Conservation (phyloP, 1,284 basidiomycete species). For the Dichomitus squalens region DNA sequence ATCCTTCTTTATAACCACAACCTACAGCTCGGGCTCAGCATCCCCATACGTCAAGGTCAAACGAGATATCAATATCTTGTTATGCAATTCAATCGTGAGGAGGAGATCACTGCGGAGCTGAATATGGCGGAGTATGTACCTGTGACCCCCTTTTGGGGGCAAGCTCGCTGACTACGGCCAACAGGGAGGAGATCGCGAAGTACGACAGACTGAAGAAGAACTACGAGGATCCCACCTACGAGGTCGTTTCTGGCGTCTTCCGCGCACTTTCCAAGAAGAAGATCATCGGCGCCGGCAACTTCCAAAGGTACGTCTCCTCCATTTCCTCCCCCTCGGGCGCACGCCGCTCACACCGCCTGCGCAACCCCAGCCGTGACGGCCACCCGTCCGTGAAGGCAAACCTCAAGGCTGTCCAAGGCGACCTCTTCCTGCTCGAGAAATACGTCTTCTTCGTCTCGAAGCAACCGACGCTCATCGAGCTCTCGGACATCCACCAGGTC, state of each 20-base stretch:
- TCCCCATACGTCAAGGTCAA: slow-evolving; percentile 96
- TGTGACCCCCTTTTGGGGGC: neutral
- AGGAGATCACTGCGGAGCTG: slow-evolving; percentile 95
- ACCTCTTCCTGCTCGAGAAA: slow-evolving; percentile 98
- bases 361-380: slow-evolving; percentile 60
- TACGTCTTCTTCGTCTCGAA: slow-evolving; percentile 98
- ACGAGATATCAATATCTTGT: slow-evolving; percentile 98
- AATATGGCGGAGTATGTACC: slow-evolving; percentile 85
- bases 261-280: slow-evolving; percentile 91
- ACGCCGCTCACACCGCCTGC: neutral
- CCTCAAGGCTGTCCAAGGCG: slow-evolving; percentile 95
- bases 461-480: slow-evolving; percentile 90
- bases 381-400: slow-evolving; percentile 93
- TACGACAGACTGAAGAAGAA: slow-evolving; percentile 88
- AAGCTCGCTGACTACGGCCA: neutral
- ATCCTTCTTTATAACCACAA: neutral
- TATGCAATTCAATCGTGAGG: slow-evolving; percentile 96
- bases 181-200: slow-evolving; percentile 70
- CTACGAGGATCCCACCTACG: slow-evolving; percentile 93
- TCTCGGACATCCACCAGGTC: slow-evolving; percentile 89
- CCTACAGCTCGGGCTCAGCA: slow-evolving; percentile 80
- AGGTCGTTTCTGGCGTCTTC: slow-evolving; percentile 95
- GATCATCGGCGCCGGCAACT: slow-evolving; percentile 83
- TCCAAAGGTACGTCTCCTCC: slow-evolving; percentile 65
- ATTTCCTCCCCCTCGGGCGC: neutral